These are phyloP conservation scores for Crithidia fasciculata DNA, from an alignment of 208 protist genomes.

Conservation along the genomic window DNA sequence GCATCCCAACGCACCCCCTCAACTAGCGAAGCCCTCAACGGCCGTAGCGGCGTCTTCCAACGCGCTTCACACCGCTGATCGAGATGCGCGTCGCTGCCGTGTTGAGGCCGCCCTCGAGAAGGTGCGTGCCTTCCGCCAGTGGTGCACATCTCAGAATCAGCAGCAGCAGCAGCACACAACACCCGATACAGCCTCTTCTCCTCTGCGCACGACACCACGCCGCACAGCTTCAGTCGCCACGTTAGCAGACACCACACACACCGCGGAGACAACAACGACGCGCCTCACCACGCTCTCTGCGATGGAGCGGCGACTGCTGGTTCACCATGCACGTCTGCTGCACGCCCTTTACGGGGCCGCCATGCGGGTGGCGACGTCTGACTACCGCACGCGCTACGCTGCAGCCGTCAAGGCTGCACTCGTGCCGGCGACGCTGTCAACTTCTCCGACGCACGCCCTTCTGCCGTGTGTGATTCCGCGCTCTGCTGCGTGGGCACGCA, in stretches of 20 bases:
- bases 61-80: not conserved
- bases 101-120: not conserved
- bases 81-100: not conserved
- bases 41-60: not conserved
- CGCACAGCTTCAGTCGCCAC: not conserved
- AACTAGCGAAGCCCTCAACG: too few species aligned
- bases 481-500: not conserved
- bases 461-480: conserved; percentile 1
- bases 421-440: not conserved
- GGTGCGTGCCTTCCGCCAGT: not conserved
- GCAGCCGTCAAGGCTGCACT: not conserved
- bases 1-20: too few species aligned
- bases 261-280: not conserved
- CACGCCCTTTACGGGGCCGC: conserved; percentile 11
- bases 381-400: conserved; percentile 11
- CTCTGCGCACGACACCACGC: too few species aligned
- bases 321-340: conserved; percentile 26
- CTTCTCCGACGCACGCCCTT: not conserved
- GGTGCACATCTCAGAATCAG: not conserved
- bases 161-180: not conserved
- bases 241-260: not conserved
- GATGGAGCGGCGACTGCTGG: conserved; percentile 21
- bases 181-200: too few species aligned
- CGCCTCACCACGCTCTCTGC: not conserved
- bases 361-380: conserved; percentile 13